These are phyloP conservation scores for Pleurotus ostreatus DNA, from an alignment of 768 basidiomycete genomes.

Conservation along the genomic window DNA sequence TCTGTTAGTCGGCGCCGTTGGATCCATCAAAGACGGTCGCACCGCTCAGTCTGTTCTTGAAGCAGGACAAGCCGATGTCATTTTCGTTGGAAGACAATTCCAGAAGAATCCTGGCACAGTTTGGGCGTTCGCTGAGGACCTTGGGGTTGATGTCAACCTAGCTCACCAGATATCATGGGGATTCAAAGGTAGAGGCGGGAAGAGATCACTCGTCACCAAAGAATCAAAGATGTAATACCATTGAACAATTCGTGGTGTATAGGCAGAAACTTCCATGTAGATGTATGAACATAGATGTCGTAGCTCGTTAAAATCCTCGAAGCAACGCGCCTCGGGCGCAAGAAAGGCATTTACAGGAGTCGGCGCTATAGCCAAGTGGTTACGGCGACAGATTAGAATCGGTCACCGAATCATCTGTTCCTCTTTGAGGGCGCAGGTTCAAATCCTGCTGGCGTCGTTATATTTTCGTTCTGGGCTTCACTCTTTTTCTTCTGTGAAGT, in stretches of 20 bases:
- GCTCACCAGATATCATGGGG: constrained; percentile 57
- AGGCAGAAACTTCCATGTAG: too few relatives aligned
- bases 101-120: constrained; percentile 55
- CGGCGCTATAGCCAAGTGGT: constrained; percentile 76
- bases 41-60: constrained; percentile 58
- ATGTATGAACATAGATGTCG: too few relatives aligned
- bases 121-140: constrained; percentile 51
- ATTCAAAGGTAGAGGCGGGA: constrained; percentile 32
- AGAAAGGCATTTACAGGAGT: background rate
- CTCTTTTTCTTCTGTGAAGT: too few relatives aligned
- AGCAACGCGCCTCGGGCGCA: too few relatives aligned
- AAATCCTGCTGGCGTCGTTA: constrained; percentile 60
- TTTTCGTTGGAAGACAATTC: constrained; percentile 52
- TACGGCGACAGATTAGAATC: constrained; percentile 73
- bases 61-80: constrained; percentile 54
- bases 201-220: background rate
- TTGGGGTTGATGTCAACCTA: constrained; percentile 41
- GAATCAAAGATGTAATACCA: background rate
- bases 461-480: background rate
- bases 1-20: constrained; percentile 43
- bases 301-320: too few relatives aligned
- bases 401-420: constrained; percentile 42
- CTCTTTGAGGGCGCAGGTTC: constrained; percentile 70
- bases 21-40: constrained; percentile 51
- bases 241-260: too few relatives aligned